These are phyloP conservation scores for Leccinum huronense DNA, from an alignment of 1,284 basidiomycete genomes.

Conservation along the genomic window DNA sequence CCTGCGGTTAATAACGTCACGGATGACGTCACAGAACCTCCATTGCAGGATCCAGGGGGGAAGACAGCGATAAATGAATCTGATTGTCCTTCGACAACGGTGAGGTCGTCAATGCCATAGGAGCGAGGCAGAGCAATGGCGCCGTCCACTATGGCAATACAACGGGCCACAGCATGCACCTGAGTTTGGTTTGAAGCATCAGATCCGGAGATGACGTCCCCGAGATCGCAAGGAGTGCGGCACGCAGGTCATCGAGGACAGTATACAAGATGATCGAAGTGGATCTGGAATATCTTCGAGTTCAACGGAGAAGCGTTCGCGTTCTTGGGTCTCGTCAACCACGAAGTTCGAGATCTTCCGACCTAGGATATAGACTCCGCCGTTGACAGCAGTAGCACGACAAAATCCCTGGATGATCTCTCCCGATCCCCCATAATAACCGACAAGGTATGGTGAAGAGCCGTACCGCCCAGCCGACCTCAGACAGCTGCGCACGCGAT, in stretches of 20 bases:
- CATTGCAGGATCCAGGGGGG: conserved; percentile 62
- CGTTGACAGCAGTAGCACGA: conserved; percentile 82
- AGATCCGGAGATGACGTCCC: conserved; percentile 7
- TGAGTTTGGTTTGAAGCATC: conserved; percentile 11
- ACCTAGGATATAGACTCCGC: conserved; percentile 85
- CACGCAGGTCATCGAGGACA: conserved; percentile 41
- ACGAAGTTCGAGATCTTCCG: conserved; percentile 47
- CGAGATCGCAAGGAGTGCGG: conserved; percentile 32
- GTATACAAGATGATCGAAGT: conserved; percentile 46
- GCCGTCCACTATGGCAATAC: conserved; percentile 67
- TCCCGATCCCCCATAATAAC: conserved; percentile 91
- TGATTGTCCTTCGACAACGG: conserved; percentile 24
- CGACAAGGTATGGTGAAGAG: conserved; percentile 86
- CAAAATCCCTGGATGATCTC: conserved; percentile 95
- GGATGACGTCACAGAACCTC: conserved; percentile 48
- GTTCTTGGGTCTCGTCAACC: conserved; percentile 22
- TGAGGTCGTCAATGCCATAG: conserved; percentile 24
- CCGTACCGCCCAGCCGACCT: conserved; percentile 87
- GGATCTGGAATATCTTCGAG: conserved; percentile 62
- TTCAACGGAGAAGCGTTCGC: conserved; percentile 43
- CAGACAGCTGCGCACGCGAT: conserved; percentile 71
- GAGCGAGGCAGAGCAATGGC: conserved; percentile 33
- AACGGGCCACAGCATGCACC: conserved; percentile 49
- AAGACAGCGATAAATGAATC: conserved; percentile 70
- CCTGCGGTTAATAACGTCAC: conserved; percentile 79